Base-by-base conservation (phyloP, 1,284 basidiomycete species). In the Porogramme epimiltina region DNA sequence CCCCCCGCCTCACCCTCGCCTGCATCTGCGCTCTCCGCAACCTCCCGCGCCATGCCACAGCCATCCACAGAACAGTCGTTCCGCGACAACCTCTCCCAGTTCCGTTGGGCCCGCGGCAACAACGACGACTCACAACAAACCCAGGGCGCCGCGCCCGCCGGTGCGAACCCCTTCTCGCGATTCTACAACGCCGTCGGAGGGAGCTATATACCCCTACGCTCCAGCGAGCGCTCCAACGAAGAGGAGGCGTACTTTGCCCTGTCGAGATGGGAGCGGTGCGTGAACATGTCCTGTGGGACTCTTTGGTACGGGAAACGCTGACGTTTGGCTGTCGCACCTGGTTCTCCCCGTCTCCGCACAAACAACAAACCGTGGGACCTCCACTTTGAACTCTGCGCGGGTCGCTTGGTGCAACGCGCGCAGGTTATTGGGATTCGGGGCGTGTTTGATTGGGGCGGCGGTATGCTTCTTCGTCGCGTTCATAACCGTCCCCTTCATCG, bases 391-490 rank as follows among this genome's bases (percentile, higher is more conserved):
- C 18, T 10, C 18, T 23, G 24, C n/a, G 6, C 28, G 6, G 6
- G 28, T 8, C 28, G 28, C 13, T 13, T 31, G 34, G 34, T 6
- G 34, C 15, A 19, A 22, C 31, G 13, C 25, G 28, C 23, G 13
- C 43, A 94, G 92, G 62, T 78, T 99, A 61, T 74, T 98, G 8
- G 96, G 94, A n/a, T 99, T 99, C 70, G 82, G 93, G 47, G 90
- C 85, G 23, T 98, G 95, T 67, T 75, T 96, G 42, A 73, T 91
- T 18, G 96, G 96, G 10, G 95, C 95, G 4, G 87, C 85, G 36
- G 90, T 95, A 1, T 99, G 96, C 74, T 99, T 99, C 79, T 87
- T 93, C 56, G 89, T 99, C 47, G 87, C 94, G 15, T 99, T 99
- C 76, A 69, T 98, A 55, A 95, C 93, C 15, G 76, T 97, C 20